phyloP scores from a whole-genome alignment of 2,329 filamentous ascomycete genomes.

The Aspergillus sp. region DNA sequence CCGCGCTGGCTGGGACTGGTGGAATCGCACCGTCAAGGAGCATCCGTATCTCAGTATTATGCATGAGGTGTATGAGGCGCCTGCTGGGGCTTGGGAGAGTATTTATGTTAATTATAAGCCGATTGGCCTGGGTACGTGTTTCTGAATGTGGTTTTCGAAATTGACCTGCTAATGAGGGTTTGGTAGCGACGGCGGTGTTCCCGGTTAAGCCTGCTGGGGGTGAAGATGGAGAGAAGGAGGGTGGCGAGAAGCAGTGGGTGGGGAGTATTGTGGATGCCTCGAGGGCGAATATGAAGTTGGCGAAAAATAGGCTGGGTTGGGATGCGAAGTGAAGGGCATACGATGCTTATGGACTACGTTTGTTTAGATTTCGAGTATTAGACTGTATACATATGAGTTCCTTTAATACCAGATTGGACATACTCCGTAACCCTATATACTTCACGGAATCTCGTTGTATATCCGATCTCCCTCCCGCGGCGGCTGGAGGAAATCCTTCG shows the following conservation, averaged over 20 bases:
- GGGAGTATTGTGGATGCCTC: conserved; percentile 1
- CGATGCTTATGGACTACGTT: background rate
- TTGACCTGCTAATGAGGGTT: background rate
- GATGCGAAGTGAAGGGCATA: background rate
- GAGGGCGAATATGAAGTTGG: background rate
- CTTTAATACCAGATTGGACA: too few relatives aligned
- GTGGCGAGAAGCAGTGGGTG: background rate
- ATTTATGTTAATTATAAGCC: conserved; percentile 4
- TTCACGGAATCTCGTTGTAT: background rate
- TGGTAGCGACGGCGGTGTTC: background rate
- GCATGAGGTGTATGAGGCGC: conserved; percentile 6
- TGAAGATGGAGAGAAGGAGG: background rate
- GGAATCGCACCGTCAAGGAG: conserved; percentile 1
- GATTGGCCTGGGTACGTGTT: background rate
- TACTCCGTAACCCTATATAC: too few relatives aligned
- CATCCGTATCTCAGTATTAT: conserved; percentile 5
- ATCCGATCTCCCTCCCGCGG: background rate
- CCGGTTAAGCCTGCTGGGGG: background rate
- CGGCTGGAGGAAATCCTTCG: background rate
- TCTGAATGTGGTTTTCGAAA: background rate
- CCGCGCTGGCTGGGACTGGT: conserved; percentile 8
- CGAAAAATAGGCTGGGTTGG: background rate
- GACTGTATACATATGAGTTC: background rate
- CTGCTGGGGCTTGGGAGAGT: conserved; percentile 3
- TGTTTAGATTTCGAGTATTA: background rate